phyloP scores from a whole-genome alignment of 1,284 basidiomycete genomes.

The Cystobasidium pallidum region DNA sequence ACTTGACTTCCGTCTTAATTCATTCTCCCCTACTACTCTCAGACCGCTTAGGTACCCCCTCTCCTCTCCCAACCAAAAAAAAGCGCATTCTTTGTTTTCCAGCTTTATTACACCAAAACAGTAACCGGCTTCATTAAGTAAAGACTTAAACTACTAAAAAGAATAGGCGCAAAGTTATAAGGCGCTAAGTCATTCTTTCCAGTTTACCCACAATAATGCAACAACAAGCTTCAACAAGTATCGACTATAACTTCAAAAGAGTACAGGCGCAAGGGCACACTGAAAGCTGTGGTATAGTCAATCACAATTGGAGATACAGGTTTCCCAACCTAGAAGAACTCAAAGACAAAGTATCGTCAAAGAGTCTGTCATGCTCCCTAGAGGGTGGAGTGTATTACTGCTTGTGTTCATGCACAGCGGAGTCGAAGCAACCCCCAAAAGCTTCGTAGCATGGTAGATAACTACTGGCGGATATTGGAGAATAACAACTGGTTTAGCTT shows the following conservation, averaged over 20 bases:
- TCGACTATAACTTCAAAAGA: slow-evolving; percentile 6
- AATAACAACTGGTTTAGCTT: too few species aligned
- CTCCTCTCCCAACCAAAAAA: not conserved
- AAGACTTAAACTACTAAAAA: not conserved
- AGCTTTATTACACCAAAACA: not conserved
- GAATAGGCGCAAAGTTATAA: slow-evolving; percentile 3
- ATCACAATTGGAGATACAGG: slow-evolving; percentile 6
- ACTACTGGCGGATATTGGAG: too few species aligned
- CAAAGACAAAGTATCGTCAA: slow-evolving; percentile 4
- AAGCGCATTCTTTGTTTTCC: not conserved
- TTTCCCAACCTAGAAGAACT: slow-evolving; percentile 1
- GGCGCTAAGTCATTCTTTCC: slow-evolving; percentile 1
- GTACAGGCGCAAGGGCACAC: slow-evolving; percentile 1
- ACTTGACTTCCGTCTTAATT: not conserved
- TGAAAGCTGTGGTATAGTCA: slow-evolving; percentile 3
- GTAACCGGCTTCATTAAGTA: not conserved
- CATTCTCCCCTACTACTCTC: not conserved
- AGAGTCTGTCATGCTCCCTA: slow-evolving; percentile 6
- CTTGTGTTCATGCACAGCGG: slow-evolving; percentile 3
- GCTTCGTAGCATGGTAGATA: not conserved
- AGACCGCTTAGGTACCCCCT: not conserved
- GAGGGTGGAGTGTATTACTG: slow-evolving; percentile 1
- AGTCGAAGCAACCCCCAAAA: slow-evolving; percentile 1
- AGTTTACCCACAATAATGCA: not conserved
- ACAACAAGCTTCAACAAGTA: slow-evolving; percentile 1